A percentile compares a stretch with the other conserved stretches of the same genome.
These are phyloP conservation scores for Sisymbrium altissimum DNA, from an alignment of 345 rosid genomes.

Conservation along the genomic window DNA sequence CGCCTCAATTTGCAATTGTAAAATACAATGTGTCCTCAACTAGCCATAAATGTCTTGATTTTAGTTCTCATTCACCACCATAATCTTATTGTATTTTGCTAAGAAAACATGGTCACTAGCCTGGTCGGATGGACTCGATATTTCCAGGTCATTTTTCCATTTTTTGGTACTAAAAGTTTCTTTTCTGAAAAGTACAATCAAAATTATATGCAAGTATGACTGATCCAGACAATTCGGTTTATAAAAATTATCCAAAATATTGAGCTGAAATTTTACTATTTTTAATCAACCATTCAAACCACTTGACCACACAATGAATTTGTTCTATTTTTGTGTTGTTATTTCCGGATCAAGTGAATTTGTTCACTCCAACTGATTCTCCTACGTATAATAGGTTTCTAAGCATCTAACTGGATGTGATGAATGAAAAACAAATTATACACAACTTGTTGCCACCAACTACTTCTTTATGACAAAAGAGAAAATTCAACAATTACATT, in stretches of 20 bases:
- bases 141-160: no score
- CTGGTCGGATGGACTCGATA: no score
- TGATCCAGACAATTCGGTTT: neutral
- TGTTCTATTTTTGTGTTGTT: conserved; percentile 5
- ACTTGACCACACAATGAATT: neutral
- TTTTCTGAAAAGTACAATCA: neutral
- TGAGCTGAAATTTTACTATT: neutral
- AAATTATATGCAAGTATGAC: neutral
- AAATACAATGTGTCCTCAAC: conserved; percentile 4
- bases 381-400: neutral
- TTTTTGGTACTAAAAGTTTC: no score
- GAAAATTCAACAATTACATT: neutral
- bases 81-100: neutral
- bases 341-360: conserved; percentile 5
- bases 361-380: neutral
- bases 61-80: neutral
- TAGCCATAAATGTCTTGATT: neutral
- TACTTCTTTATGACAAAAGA: neutral
- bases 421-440: neutral
- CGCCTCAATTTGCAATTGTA: neutral
- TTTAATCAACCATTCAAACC: neutral
- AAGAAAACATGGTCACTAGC: neutral
- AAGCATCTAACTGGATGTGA: neutral
- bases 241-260: neutral
- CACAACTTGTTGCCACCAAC: neutral